These are phyloP conservation scores for Tylopilus intermedius DNA, from an alignment of 768 basidiomycete species.

Conservation along the genomic window DNA sequence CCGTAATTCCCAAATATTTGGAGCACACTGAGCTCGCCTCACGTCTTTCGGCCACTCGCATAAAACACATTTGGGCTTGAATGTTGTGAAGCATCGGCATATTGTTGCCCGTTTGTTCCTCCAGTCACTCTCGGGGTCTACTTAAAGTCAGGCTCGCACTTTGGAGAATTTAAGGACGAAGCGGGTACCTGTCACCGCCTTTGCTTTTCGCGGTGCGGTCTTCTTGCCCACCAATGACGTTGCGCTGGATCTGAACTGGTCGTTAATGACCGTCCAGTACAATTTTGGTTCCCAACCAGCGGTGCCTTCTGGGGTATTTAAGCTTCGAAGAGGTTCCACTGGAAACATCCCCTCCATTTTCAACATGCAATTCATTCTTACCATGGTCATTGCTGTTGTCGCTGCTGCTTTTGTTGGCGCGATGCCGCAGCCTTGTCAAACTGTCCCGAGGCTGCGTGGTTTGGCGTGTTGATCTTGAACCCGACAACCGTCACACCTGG, in stretches of 20 bases:
- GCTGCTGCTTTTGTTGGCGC: conserved; percentile 16
- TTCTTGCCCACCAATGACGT: not conserved
- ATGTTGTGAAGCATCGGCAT: too few relatives aligned
- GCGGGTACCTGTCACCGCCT: not conserved
- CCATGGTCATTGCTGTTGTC: conserved; percentile 6
- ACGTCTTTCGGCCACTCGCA: too few relatives aligned
- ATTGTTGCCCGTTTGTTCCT: too few relatives aligned
- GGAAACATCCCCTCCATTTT: too few relatives aligned
- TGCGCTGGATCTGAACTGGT: not conserved
- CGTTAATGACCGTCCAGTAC: not conserved
- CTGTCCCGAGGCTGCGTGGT: conserved; percentile 21
- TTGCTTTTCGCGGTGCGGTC: not conserved
- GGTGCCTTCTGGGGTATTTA: not conserved
- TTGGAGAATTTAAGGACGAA: too few relatives aligned
- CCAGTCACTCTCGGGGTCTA: too few relatives aligned
- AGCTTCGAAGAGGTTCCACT: too few relatives aligned
- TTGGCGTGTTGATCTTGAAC: conserved; percentile 15
- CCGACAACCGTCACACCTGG: conserved; percentile 23
- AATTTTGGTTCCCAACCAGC: not conserved
- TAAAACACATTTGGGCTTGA: too few relatives aligned
- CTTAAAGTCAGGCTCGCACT: too few relatives aligned
- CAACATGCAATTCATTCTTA: conserved; percentile 19
- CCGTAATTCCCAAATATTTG: too few relatives aligned
- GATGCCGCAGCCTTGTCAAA: conserved; percentile 16
- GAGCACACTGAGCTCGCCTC: too few relatives aligned